Evolutionary conservation across 2,329 filamentous ascomycete species (phyloP).

Genomic region (Simplicillium aogashimaense): DNA sequence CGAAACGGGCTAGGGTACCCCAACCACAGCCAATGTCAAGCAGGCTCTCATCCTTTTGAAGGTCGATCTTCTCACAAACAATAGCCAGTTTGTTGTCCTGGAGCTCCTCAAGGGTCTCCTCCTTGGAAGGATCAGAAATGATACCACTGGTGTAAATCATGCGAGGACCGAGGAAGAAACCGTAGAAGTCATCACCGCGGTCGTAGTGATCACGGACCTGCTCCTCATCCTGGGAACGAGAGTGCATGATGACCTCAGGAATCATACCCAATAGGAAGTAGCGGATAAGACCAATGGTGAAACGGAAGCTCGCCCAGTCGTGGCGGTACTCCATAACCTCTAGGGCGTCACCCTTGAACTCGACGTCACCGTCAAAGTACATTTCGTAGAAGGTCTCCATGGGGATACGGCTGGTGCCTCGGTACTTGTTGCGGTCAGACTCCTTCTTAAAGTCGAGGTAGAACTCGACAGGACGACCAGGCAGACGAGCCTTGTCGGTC

Average conservation of each 20-base stretch:
- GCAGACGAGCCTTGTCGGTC: slow-evolving; percentile 83
- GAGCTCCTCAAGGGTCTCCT: slow-evolving; percentile 87
- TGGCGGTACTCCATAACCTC: slow-evolving; percentile 90
- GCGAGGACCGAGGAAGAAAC: slow-evolving; percentile 93
- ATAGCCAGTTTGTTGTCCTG: slow-evolving; percentile 96
- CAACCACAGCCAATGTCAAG: slow-evolving; percentile 97
- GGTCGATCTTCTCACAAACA: slow-evolving; percentile 89
- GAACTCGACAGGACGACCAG: slow-evolving; percentile 79
- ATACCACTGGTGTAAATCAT: slow-evolving; percentile 99
- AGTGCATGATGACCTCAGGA: slow-evolving; percentile 87
- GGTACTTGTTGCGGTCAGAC: slow-evolving; percentile 55
- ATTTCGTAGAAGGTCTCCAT: slow-evolving; percentile 95
- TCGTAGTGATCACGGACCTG: slow-evolving; percentile 98
- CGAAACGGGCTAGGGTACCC: slow-evolving; percentile 92
- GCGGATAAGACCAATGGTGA: slow-evolving; percentile 77
- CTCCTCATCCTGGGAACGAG: slow-evolving; percentile 89
- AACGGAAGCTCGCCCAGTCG: slow-evolving; percentile 93
- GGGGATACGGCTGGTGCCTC: slow-evolving; percentile 70
- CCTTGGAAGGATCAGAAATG: slow-evolving; percentile 76
- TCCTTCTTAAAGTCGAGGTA: slow-evolving; percentile 75
- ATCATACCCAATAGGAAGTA: slow-evolving; percentile 83
- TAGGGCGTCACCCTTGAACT: slow-evolving; percentile 88
- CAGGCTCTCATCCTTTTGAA: slow-evolving; percentile 71
- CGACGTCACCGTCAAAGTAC: slow-evolving; percentile 92
- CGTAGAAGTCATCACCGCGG: slow-evolving; percentile 96